Conservation (phyloP, 2,329 filamentous ascomycete species). For the Cladophialophora immunda region DNA sequence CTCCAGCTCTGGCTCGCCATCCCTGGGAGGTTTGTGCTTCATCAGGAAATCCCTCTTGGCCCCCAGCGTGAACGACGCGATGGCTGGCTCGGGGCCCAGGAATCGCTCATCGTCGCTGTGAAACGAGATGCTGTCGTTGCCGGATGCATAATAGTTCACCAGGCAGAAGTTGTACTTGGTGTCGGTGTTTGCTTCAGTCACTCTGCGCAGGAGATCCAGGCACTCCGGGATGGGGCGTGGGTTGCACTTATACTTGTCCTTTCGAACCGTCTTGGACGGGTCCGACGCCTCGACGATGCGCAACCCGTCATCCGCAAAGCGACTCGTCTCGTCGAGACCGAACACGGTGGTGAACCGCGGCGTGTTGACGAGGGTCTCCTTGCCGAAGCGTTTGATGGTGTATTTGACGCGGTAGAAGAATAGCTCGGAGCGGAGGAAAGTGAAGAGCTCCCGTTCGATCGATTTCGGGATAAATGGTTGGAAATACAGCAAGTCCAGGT, state of each 20-base stretch:
- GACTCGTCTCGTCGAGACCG: conserved; percentile 69
- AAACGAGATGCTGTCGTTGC: conserved; percentile 78
- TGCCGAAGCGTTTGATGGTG: conserved; percentile 71
- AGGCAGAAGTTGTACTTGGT: conserved; percentile 79
- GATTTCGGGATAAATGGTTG: conserved; percentile 72
- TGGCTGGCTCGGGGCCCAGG: conserved; percentile 72
- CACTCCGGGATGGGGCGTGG: conserved; percentile 77
- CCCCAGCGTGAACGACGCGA: conserved; percentile 78
- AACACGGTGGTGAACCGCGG: conserved; percentile 70
- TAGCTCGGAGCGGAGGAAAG: conserved; percentile 74
- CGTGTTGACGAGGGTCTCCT: conserved; percentile 69
- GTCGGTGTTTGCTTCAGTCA: conserved; percentile 72
- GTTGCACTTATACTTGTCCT: conserved; percentile 64
- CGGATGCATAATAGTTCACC: conserved; percentile 84
- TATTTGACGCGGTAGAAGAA: conserved; percentile 81
- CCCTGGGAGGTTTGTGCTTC: conserved; percentile 73
- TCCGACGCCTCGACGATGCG: conserved; percentile 31
- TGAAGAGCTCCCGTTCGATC: conserved; percentile 68
- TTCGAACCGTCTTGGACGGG: conserved; percentile 49
- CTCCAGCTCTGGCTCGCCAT: conserved; percentile 45
- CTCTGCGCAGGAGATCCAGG: conserved; percentile 68
- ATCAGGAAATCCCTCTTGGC: conserved; percentile 77
- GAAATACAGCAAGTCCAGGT: conserved; percentile 79
- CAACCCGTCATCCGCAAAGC: conserved; percentile 53
- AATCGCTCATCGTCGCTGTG: conserved; percentile 85